phyloP scores from a whole-genome alignment of 306 rosid genomes.

The Ziziphus jujuba region DNA sequence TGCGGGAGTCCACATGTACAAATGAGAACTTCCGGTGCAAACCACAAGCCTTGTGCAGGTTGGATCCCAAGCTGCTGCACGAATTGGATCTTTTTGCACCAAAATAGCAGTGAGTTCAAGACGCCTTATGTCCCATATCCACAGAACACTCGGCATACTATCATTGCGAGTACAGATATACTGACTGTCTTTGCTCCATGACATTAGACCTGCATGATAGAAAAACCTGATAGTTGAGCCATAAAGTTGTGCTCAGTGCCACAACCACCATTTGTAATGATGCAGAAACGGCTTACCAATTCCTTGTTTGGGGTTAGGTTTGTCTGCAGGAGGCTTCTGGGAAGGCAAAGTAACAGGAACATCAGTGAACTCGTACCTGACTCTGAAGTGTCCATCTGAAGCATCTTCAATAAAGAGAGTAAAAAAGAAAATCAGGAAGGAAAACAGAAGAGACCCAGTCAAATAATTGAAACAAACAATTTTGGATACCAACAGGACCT shows the following conservation, averaged over 20 bases:
- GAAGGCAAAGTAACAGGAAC: constrained; percentile 79
- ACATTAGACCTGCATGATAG: constrained; percentile 57
- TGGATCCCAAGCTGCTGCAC: constrained; percentile 94
- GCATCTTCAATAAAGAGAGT: constrained; percentile 42
- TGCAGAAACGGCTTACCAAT: constrained; percentile 58
- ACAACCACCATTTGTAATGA: too few species aligned
- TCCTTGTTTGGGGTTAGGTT: constrained; percentile 99
- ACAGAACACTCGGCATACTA: constrained; percentile 83
- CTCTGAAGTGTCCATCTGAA: constrained; percentile 74
- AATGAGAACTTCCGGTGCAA: constrained; percentile 83
- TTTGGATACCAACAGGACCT: neutral
- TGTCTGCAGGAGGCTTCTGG: constrained; percentile 92
- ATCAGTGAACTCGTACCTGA: constrained; percentile 81
- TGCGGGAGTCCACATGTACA: constrained; percentile 94
- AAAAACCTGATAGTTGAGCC: constrained; percentile 12
- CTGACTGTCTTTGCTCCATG: constrained; percentile 96
- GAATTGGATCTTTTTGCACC: constrained; percentile 85
- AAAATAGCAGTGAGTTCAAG: constrained; percentile 83
- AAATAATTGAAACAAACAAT: constrained; percentile 1
- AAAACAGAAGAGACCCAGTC: neutral
- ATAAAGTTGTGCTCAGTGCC: too few species aligned
- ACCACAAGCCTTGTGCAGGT: constrained; percentile 72
- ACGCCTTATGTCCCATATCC: constrained; percentile 93
- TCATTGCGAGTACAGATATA: constrained; percentile 88
- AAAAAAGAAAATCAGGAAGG: neutral